phyloP scores from a whole-genome alignment of 176 grass and related monocot species.

The Thalia dealbata region DNA sequence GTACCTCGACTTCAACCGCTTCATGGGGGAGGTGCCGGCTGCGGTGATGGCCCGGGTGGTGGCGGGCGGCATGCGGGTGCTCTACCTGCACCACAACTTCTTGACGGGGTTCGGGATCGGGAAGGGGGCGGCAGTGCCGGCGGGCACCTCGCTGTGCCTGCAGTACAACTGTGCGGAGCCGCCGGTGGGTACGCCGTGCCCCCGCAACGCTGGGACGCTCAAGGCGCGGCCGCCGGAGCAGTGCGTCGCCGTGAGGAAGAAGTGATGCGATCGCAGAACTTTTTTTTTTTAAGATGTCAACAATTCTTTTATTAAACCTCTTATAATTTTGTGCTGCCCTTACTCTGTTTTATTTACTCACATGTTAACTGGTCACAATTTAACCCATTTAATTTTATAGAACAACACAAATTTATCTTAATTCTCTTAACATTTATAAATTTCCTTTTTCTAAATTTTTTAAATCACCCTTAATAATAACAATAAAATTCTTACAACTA shows the following conservation, averaged over 20 bases:
- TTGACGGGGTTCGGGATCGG: slow-evolving; percentile 42
- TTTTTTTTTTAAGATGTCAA: too few relatives aligned
- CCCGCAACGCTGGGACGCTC: slow-evolving; percentile 44
- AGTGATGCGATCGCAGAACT: not conserved
- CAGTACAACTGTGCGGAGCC: slow-evolving; percentile 81
- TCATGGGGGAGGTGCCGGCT: slow-evolving; percentile 48
- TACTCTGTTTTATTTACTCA: too few relatives aligned
- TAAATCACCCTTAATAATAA: too few relatives aligned
- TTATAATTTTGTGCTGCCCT: too few relatives aligned
- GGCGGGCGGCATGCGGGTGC: slow-evolving; percentile 48
- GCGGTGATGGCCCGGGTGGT: slow-evolving; percentile 39
- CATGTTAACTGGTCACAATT: too few relatives aligned
- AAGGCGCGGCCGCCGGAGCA: slow-evolving; percentile 50
- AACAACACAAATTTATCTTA: too few relatives aligned
- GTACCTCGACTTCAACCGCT: slow-evolving; percentile 74
- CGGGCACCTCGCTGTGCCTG: slow-evolving; percentile 59
- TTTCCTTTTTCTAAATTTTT: too few relatives aligned
- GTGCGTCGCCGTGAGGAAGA: slow-evolving; percentile 18
- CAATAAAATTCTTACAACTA: too few relatives aligned
- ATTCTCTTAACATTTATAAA: too few relatives aligned
- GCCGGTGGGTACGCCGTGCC: slow-evolving; percentile 39
- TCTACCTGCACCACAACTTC: slow-evolving; percentile 95
- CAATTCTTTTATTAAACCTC: too few relatives aligned
- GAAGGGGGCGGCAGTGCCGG: slow-evolving; percentile 33
- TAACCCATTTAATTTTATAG: too few relatives aligned